phyloP scores from a whole-genome alignment of 192 early-diverging fungal species.

The Chytriomyces confervae region DNA sequence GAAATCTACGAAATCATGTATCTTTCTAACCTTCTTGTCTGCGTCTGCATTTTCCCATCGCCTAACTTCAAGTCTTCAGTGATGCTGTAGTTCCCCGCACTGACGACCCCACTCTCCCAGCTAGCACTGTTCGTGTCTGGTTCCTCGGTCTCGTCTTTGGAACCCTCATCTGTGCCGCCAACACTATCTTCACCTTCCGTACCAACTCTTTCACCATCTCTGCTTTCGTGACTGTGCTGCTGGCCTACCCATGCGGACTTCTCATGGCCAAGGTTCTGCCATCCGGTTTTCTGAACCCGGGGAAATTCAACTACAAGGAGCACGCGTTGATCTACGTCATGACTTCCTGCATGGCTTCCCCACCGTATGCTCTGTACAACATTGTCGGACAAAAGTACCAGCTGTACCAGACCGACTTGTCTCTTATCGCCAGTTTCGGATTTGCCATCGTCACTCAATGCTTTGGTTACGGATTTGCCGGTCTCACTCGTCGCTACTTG shows the following conservation, averaged over 20 bases:
- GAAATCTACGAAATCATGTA: too few relatives aligned
- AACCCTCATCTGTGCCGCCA: background rate
- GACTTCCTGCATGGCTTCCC: background rate
- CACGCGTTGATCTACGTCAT: conserved; percentile 66
- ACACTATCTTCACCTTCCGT: conserved; percentile 26
- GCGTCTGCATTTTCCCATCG: too few relatives aligned
- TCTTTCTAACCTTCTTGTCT: too few relatives aligned
- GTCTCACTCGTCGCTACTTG: conserved; percentile 72
- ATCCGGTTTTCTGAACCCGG: conserved; percentile 8
- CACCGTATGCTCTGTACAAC: conserved; percentile 20
- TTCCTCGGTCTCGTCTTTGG: conserved; percentile 71
- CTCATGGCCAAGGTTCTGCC: conserved; percentile 18
- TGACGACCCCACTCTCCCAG: conserved; percentile 60
- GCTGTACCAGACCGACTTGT: background rate
- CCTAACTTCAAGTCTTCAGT: background rate
- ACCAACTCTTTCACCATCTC: background rate
- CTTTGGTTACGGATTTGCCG: conserved; percentile 71
- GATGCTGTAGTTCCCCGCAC: background rate
- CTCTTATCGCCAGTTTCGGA: background rate
- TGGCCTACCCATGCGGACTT: conserved; percentile 32
- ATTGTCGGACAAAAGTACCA: conserved; percentile 24
- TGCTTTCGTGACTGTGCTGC: background rate
- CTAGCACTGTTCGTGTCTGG: conserved; percentile 76
- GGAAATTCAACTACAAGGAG: conserved; percentile 61
- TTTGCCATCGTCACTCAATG: conserved; percentile 48